phyloP scores from a whole-genome alignment of 202 grass and related monocot genomes.

The Setaria italica region DNA sequence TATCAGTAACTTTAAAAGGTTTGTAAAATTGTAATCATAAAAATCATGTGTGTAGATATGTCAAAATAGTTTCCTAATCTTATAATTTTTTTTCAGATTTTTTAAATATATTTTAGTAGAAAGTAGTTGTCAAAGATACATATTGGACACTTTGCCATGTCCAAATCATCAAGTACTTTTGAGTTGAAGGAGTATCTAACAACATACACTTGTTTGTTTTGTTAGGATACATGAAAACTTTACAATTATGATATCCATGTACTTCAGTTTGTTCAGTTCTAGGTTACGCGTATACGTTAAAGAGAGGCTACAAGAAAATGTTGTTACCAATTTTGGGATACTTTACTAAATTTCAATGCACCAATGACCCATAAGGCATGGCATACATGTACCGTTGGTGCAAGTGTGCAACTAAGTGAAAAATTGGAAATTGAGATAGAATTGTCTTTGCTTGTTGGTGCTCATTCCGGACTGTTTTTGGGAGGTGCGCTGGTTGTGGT shows the following conservation, averaged over 20 bases:
- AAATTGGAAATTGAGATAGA: neutral
- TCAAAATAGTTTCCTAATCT: neutral
- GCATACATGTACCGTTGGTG: neutral
- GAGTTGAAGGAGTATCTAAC: neutral
- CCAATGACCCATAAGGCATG: neutral
- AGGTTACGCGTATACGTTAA: slow-evolving; percentile 15
- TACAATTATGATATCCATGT: slow-evolving; percentile 4
- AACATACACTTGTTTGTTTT: neutral
- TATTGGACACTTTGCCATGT: neutral
- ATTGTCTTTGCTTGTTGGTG: neutral
- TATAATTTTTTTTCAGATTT: neutral
- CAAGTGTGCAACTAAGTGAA: neutral
- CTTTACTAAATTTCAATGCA: neutral
- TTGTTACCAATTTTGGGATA: neutral
- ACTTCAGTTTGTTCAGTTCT: neutral
- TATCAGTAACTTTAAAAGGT: neutral
- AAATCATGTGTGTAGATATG: neutral
- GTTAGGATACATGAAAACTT: neutral
- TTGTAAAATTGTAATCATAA: neutral
- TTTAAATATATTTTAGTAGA: neutral
- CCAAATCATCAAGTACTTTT: neutral
- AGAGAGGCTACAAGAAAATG: neutral
- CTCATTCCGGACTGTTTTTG: neutral
- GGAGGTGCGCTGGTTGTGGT: neutral
- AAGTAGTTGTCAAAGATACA: neutral